These are phyloP conservation scores for Solanum hybrid DNA, from an alignment of 305 asterid species.

Conservation along the genomic window DNA sequence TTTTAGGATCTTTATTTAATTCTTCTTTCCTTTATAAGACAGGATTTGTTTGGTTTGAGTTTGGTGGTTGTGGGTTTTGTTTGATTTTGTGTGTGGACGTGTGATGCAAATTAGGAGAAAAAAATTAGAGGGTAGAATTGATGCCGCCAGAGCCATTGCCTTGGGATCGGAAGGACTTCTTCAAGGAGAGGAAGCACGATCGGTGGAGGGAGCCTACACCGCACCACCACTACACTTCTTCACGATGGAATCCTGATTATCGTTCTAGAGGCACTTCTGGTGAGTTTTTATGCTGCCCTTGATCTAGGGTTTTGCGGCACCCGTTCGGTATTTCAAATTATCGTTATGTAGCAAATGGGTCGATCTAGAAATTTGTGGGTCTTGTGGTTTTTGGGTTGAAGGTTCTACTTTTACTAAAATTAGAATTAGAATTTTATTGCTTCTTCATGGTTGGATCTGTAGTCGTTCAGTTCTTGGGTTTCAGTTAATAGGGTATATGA, in stretches of 20 bases:
- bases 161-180: constrained; percentile 61
- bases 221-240: constrained; percentile 43
- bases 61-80: neutral
- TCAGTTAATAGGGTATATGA: neutral
- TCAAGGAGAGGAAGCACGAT: constrained; percentile 45
- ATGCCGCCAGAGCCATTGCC: constrained; percentile 62
- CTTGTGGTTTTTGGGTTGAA: neutral
- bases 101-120: constrained; percentile 28
- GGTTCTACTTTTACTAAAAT: neutral
- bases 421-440: neutral
- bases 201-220: constrained; percentile 69
- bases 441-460: neutral
- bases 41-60: neutral
- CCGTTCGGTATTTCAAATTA: neutral
- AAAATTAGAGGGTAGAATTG: constrained; percentile 16
- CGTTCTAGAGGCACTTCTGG: constrained; percentile 65
- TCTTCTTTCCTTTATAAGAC: neutral
- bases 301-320: neutral
- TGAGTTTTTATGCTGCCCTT: constrained; percentile 21
- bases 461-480: constrained; percentile 3
- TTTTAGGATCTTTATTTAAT: neutral
- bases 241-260: constrained; percentile 43
- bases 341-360: neutral
- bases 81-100: neutral
- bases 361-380: neutral